Conservation (phyloP, 2,329 filamentous ascomycete species). For the Huntiella savannae region DNA sequence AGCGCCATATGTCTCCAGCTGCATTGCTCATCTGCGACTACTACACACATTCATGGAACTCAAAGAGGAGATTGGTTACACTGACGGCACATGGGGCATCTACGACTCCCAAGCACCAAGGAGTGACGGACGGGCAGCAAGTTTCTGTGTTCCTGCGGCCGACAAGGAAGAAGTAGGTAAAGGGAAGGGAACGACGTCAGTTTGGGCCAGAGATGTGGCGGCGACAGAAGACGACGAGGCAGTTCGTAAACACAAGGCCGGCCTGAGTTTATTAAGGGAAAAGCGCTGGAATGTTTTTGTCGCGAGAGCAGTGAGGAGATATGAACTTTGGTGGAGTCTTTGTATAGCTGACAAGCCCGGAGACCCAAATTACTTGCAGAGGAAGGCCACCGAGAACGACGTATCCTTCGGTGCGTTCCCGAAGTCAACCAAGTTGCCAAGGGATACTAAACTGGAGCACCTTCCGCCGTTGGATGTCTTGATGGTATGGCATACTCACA, state of each 20-base stretch:
- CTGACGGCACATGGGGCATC: slow-evolving; percentile 48
- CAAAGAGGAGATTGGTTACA: slow-evolving; percentile 46
- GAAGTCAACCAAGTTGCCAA: neutral
- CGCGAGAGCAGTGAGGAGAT: slow-evolving; percentile 47
- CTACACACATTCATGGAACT: slow-evolving; percentile 48
- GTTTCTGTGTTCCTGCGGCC: neutral
- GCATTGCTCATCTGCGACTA: slow-evolving; percentile 56
- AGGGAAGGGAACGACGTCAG: neutral
- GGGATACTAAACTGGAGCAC: slow-evolving; percentile 10
- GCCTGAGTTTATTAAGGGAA: slow-evolving; percentile 38
- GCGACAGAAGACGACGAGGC: no score
- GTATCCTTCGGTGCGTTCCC: neutral
- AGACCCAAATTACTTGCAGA: neutral
- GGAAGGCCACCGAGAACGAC: neutral
- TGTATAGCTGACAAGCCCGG: slow-evolving; percentile 14
- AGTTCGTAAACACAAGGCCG: slow-evolving; percentile 16
- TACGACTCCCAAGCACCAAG: slow-evolving; percentile 25
- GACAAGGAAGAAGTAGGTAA: neutral
- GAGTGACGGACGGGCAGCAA: slow-evolving; percentile 4
- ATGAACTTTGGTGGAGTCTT: slow-evolving; percentile 41
- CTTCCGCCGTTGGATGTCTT: slow-evolving; percentile 36
- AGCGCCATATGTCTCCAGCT: slow-evolving; percentile 26
- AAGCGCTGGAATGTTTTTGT: slow-evolving; percentile 59
- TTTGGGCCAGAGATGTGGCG: neutral
- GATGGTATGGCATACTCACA: slow-evolving; percentile 64